phyloP scores from a whole-genome alignment of 2,329 filamentous ascomycete genomes.

The Graphilbum fragrans region DNA sequence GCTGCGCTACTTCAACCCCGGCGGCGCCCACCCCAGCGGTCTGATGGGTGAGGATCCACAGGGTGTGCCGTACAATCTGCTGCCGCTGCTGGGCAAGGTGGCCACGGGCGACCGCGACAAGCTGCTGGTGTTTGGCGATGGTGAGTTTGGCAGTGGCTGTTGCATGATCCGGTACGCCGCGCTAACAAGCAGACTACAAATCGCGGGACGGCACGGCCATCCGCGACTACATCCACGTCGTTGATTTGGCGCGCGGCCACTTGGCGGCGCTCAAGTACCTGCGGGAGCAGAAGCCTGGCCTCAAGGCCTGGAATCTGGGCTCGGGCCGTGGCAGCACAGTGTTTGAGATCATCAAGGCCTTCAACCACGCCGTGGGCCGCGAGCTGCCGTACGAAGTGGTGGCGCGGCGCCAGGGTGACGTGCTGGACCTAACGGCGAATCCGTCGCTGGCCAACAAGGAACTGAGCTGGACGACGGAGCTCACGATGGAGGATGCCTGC shows the following conservation, averaged over 20 bases:
- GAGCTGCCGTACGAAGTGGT: conserved; percentile 81
- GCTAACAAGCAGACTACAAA: conserved; percentile 55
- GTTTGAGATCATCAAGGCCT: conserved; percentile 94
- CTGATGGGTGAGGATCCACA: conserved; percentile 98
- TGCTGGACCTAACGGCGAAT: conserved; percentile 89
- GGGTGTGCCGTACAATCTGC: conserved; percentile 88
- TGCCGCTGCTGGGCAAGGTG: conserved; percentile 89
- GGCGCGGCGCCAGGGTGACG: conserved; percentile 72
- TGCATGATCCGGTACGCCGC: background rate
- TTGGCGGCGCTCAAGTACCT: conserved; percentile 85
- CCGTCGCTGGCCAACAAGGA: conserved; percentile 78
- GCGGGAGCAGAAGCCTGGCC: conserved; percentile 70
- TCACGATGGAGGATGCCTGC: conserved; percentile 85
- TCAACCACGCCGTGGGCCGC: conserved; percentile 74
- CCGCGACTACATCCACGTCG: conserved; percentile 95
- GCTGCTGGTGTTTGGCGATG: conserved; percentile 86
- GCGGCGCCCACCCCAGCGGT: conserved; percentile 84
- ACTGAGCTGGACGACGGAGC: conserved; percentile 82
- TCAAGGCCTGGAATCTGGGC: conserved; percentile 93
- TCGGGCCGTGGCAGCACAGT: conserved; percentile 92
- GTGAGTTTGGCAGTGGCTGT: conserved; percentile 35
- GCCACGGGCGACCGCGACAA: conserved; percentile 92
- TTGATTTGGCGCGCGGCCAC: conserved; percentile 80
- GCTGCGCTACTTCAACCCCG: conserved; percentile 95
- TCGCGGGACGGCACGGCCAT: conserved; percentile 89